These are phyloP conservation scores for Xylaria grammica DNA, from an alignment of 495 filamentous ascomycete genomes.

Conservation along the genomic window DNA sequence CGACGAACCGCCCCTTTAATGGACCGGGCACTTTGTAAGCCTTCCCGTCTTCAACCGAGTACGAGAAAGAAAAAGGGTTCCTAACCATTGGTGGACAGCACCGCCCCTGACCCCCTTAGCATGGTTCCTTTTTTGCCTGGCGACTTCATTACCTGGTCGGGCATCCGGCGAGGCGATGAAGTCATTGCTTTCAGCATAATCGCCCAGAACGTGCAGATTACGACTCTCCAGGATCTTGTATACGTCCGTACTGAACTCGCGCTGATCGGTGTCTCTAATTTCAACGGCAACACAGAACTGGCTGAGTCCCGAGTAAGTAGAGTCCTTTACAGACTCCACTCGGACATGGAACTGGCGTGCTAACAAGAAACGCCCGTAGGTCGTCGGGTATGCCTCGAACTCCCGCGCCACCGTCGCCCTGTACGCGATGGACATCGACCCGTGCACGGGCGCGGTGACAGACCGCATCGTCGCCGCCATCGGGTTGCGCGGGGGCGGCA, in stretches of 20 bases:
- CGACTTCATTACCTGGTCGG: constrained; percentile 45
- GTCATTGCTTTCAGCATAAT: constrained; percentile 40
- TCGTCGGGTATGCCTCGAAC: constrained; percentile 33
- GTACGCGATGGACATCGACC: constrained; percentile 46
- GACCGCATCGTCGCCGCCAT: constrained; percentile 35
- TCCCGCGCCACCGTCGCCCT: constrained; percentile 33
- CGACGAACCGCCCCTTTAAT: constrained; percentile 37
- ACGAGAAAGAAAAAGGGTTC: background rate
- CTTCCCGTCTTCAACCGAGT: background rate
- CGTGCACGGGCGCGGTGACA: constrained; percentile 44
- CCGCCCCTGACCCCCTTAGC: constrained; percentile 38
- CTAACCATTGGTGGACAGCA: constrained; percentile 19
- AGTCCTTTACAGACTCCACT: background rate
- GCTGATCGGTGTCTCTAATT: constrained; percentile 40
- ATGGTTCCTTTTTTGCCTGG: constrained; percentile 46
- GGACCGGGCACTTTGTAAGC: constrained; percentile 30
- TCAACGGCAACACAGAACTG: constrained; percentile 36
- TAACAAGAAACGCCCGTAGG: constrained; percentile 12
- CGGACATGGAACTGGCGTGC: background rate
- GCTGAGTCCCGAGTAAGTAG: constrained; percentile 36
- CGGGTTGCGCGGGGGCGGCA: constrained; percentile 32
- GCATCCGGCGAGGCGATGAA: constrained; percentile 33
- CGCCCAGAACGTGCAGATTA: constrained; percentile 43
- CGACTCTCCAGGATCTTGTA: constrained; percentile 32
- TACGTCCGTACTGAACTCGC: constrained; percentile 45